Base-by-base conservation (phyloP, 1,139 yeast species). In the Suhomyces ambrosiae region DNA sequence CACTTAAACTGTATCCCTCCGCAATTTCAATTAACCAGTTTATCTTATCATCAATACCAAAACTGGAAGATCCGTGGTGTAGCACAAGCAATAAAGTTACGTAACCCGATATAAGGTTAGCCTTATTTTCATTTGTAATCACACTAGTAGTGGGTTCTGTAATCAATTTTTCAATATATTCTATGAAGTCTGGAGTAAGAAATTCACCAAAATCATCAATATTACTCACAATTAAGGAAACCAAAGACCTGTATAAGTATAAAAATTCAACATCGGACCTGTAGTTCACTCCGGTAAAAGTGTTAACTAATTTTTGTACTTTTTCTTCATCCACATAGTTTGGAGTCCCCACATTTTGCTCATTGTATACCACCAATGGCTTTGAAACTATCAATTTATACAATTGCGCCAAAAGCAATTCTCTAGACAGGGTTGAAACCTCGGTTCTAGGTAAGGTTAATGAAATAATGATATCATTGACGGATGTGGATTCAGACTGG, bases 121-220 rank as follows among this genome's bases (percentile, higher is more conserved):
- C 58, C 47, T 72, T 69, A 43, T 67, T 68, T 22, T 63, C 69
- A 44, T 61, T 63, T 15, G 72, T 67, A 14, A 71, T 46, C 11
- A 55, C 44, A 26, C 61, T 49, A 17, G 51, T 52, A 10, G 58
- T 55, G 1, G 72, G 60, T 27, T 66, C 74, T 27, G 55, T 57
- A 18, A 71, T 59, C 27, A 70, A 52, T 13, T 46, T 46, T 38
- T 63, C 53, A 22, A 77, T 52, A 18, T 55, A 45, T 4, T 58
- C 63, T 32, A 74, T 52, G 33, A 76, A 60, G 17, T 64, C 74
- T 3, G 65, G 60, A 27, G 73, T 60, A 4, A 68, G 68, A 38
- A 71, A 59, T n/a, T 61, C 63, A 11, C 79, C 74, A 46, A 74
- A 74, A 39, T 76, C 81, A 41, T 77, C 80, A 17, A 74, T 63